Evolutionary conservation across 176 grass and related monocot species (phyloP).

Genomic region (Ampelocalamus luodianensis): DNA sequence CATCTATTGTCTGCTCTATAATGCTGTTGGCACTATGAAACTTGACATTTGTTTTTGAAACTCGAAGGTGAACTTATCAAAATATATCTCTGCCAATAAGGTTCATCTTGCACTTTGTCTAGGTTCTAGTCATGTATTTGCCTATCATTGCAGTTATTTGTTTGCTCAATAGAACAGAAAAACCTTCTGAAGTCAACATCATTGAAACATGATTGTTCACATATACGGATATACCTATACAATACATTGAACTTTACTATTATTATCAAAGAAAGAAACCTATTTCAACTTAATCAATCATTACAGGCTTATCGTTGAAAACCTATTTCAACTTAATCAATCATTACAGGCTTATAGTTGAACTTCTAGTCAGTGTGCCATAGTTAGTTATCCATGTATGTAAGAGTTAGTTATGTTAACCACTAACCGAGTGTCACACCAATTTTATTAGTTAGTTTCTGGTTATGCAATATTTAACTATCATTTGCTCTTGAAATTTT

Average conservation of each 20-base stretch:
- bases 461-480: background rate
- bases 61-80: background rate
- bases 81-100: constrained; percentile 16
- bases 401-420: constrained; percentile 24
- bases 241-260: background rate
- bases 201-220: background rate
- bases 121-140: constrained; percentile 17
- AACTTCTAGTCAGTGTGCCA: constrained; percentile 10
- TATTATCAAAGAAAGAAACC: background rate
- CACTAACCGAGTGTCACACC: background rate
- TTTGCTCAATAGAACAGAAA: background rate
- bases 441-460: constrained; percentile 26
- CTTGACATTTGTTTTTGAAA: constrained; percentile 6
- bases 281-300: background rate
- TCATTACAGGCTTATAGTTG: background rate
- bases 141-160: background rate
- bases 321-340: background rate
- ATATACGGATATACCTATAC: background rate
- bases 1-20: constrained; percentile 7
- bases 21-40: constrained; percentile 5
- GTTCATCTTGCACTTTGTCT: constrained; percentile 22
- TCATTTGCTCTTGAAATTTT: background rate
- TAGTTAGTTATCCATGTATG: constrained; percentile 28
- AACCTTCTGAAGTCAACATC: constrained; percentile 19
- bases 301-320: too few species aligned